These are phyloP conservation scores for Murraya koenigii DNA, from an alignment of 345 rosid species.

Conservation along the genomic window DNA sequence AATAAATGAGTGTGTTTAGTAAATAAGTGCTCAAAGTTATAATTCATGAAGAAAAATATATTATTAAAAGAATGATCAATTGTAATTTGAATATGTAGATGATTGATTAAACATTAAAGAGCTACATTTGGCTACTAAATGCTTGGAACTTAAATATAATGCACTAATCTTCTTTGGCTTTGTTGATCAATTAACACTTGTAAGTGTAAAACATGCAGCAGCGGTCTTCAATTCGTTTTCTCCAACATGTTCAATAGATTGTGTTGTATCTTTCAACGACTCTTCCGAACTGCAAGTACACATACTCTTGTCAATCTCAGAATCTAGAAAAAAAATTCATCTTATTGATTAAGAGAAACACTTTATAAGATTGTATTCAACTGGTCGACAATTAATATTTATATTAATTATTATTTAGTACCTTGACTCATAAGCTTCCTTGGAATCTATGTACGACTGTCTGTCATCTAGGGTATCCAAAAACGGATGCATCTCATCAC, in stretches of 20 bases:
- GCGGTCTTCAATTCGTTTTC: constrained; percentile 82
- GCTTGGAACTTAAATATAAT: neutral
- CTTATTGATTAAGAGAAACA: too few relatives aligned
- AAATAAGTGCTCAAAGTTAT: too few relatives aligned
- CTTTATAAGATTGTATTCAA: too few relatives aligned
- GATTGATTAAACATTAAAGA: neutral
- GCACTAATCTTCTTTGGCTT: constrained; percentile 2
- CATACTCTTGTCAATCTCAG: neutral
- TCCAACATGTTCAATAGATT: constrained; percentile 47
- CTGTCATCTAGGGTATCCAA: constrained; percentile 76
- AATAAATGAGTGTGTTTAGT: too few relatives aligned
- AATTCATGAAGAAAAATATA: too few relatives aligned
- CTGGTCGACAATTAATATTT: too few relatives aligned
- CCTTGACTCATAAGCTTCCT: constrained; percentile 62
- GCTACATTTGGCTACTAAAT: neutral
- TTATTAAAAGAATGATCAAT: neutral
- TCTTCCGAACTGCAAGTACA: constrained; percentile 56
- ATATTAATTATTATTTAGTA: constrained; percentile 1
- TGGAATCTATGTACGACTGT: constrained; percentile 68
- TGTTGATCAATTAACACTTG: constrained; percentile 55
- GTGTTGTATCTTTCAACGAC: constrained; percentile 50
- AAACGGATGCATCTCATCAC: constrained; percentile 77
- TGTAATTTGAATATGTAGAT: neutral
- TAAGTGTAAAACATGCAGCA: constrained; percentile 80
- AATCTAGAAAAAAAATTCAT: too few relatives aligned